Base-by-base conservation (phyloP, 306 rosid genomes). In the Fragaria ananassa region DNA sequence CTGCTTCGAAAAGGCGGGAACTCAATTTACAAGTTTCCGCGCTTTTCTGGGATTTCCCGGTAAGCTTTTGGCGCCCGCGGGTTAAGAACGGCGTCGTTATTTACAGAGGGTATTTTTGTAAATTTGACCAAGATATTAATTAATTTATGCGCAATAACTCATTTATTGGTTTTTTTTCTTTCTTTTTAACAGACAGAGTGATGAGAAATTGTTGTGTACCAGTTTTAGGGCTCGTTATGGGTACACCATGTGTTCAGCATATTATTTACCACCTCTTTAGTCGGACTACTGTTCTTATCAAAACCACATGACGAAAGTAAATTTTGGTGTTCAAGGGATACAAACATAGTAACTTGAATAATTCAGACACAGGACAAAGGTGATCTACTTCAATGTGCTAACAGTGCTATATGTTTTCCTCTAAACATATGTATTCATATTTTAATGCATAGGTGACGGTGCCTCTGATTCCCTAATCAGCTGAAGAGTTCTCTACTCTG, bases 1-100 rank as follows among this genome's bases (percentile, higher is more conserved):
- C 14, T 13, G 37, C 8, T n/a, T 12, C 29, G 27, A 61, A 73
- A 58, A 56, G 80, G 91, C 85, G 85, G 88, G 88, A 89, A 78
- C 18, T 18, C 5, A 51, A 62, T n/a, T 15, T 57, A 4, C 41
- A 18, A 6, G 50, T 44, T 47, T 34, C 64, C 60, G 85, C 88
- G 85, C 80, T 56, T 70, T 17, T 6, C 41, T 41, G 8, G 4
- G 34, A 10, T 13, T 61, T 34, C 12, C 81, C 78, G 80, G 77
- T 76, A 29, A 42, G 74, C 18, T 61, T 51, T 74, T 79, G 77
- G 78, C 88, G 75, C 79, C 74, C 42, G 44, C 37, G 39, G 10
- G 27, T 27, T 62, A 10, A 31, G 13, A 4, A 3, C 21, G 46
- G 5, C 10, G 49, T n/a, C 23, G 11, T 31, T 18, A 5, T 63